Evolutionary conservation across 495 filamentous ascomycete genomes (phyloP), one percentile per base, ranked within the genome.

Genomic region (Neurospora sp.): DNA sequence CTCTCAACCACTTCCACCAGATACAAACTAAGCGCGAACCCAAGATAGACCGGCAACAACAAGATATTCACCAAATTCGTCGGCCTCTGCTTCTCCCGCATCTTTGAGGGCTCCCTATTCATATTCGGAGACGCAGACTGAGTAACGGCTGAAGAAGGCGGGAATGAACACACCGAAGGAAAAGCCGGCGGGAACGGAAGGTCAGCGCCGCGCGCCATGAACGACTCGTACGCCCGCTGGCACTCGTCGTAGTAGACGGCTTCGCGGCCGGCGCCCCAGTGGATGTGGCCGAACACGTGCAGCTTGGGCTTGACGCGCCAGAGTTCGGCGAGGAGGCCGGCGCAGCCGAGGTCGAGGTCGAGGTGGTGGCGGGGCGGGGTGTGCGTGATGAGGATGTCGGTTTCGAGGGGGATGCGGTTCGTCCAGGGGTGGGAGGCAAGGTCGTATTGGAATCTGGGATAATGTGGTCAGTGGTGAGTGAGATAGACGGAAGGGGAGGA

Each of bases 261-360:
- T 76, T 94, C 89, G 31, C 81, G 79, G 8, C 90, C 90, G 71
- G 86, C 80, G n/a, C 86, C 88, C 72, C 83, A 89, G 81, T 98
- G 96, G 37, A 96, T 86, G 78, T 98, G 96, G 6, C 94, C 95
- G 81, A 96, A 97, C 71, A 97, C 86, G 80, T 98, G 95, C 12
- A 98, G 82, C 40, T 83, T 83, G 4, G 95, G 94, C 72, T 88
- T 89, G 22, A 96, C 89, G 37, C 88, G 86, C 93, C 93, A 96
- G 39, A 93, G 76, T 74, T 96, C 93, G 20, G 86, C 81, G 2
- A 95, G 85, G 3, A 98, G 87, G 40, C 85, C 88, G 22, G 90
- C 88, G 77, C 93, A 97, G 38, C 95, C 95, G 70, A 92, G 84
- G 0, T 85, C 89, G 16, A 91, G 79, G 79, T 98, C 95, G 8